phyloP scores from a whole-genome alignment of 768 basidiomycete species.

The Tulasnella sp. region DNA sequence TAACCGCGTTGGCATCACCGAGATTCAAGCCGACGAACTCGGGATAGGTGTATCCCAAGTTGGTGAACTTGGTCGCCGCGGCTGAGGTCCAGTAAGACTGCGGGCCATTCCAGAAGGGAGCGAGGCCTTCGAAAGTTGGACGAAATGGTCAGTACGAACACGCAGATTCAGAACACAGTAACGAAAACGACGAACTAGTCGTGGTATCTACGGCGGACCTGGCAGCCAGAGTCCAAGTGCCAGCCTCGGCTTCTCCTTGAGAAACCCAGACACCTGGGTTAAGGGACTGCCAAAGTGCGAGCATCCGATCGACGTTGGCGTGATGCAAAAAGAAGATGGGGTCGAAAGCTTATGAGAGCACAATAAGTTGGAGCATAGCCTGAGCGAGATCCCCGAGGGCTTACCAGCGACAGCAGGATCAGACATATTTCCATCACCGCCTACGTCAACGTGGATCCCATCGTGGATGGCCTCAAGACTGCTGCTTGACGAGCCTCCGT shows the following conservation, averaged over 20 bases:
- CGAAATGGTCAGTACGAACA: not conserved
- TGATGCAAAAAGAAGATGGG: constrained; percentile 18
- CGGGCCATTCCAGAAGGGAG: constrained; percentile 7
- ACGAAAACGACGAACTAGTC: not conserved
- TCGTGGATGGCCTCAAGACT: constrained; percentile 16
- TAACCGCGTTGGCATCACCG: not conserved
- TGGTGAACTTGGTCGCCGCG: not conserved
- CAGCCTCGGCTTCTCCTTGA: not conserved
- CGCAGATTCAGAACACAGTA: no score
- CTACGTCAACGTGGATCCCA: constrained; percentile 5
- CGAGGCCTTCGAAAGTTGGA: not conserved
- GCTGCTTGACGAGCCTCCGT: not conserved
- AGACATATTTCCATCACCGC: constrained; percentile 10
- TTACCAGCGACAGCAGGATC: not conserved
- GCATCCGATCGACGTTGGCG: constrained; percentile 6
- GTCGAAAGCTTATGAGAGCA: constrained; percentile 1
- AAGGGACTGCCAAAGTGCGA: constrained; percentile 1
- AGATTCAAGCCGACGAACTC: constrained; percentile 1
- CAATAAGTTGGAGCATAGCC: not conserved
- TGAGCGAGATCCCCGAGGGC: not conserved
- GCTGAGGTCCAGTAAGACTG: constrained; percentile 4
- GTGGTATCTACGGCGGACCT: not conserved
- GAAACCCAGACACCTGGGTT: constrained; percentile 5
- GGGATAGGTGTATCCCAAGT: constrained; percentile 8
- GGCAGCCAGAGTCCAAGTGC: not conserved